Base-by-base conservation (phyloP, 169 alveolate genomes). In the Blepharisma undulans region DNA sequence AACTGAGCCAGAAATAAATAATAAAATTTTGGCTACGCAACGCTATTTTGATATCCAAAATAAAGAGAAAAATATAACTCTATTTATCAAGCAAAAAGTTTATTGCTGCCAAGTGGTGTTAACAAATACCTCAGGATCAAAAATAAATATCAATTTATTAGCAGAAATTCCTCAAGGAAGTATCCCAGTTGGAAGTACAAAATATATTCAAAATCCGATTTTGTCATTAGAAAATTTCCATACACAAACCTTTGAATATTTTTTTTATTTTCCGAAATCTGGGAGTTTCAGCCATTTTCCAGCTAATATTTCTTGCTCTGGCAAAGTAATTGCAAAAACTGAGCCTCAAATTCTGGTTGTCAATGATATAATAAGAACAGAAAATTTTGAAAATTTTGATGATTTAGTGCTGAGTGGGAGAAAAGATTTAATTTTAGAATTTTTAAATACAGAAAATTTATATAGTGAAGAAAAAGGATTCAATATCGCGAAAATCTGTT, bases 231-330 rank as follows among this genome's bases (percentile, higher is more conserved):
- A 60, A 19, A 29, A 29, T 25, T 88, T 33, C 25, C 21, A 33
- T 32, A 88, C 92, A 19, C 16, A 21, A 18, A 25, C 77, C 1
- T 18, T 22, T 30, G 48, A 72, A n/a, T 94, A 90, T 93, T 76
- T 61, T 7, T 96, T 96, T 79, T 96, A 96, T 80, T 96, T 94
- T 95, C 98, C 98, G 34, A 81, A 89, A 32, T 85, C 89, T 30
- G 98, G 98, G 27, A 82, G 27, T 18, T 96, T 92, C 84, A 78
- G 72, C 4, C 97, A 94, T 80, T 93, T 89, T 91, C 96, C 96
- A 32, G 91, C 96, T 19, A 94, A 90, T 34, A 85, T 93, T 22
- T 86, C 96, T 7, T 76, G 84, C 74, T 87, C 92, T 36, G 94
- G 87, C n/a, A 91, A 90, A 60, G 92, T 96, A 21, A 92, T 94